Evolutionary conservation across 2,329 filamentous ascomycete species (phyloP).

Genomic region (Cytospora chrysosperma): DNA sequence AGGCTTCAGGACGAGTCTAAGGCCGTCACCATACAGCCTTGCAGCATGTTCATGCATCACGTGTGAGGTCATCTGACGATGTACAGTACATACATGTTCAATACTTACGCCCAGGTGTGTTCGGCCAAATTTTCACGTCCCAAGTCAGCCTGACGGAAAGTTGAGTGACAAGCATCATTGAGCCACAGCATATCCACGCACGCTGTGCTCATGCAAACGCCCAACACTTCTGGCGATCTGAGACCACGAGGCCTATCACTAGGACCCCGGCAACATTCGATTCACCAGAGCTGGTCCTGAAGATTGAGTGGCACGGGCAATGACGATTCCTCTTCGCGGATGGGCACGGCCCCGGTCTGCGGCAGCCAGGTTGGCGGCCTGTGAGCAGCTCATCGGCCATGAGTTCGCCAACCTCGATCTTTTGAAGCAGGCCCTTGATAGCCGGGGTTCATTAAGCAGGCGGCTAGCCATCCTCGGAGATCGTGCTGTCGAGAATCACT

Average conservation of each 20-base stretch:
- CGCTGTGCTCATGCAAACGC: not conserved
- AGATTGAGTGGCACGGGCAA: no score
- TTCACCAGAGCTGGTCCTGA: no score
- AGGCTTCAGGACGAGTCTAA: no score
- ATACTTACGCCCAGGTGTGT: not conserved
- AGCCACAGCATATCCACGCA: not conserved
- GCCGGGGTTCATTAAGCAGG: not conserved
- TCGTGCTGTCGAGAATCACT: not conserved
- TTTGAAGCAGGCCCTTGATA: not conserved
- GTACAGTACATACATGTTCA: not conserved
- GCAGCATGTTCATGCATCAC: not conserved
- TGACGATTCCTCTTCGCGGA: not conserved
- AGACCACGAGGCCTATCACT: not conserved
- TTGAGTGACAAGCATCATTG: no score
- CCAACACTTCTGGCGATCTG: not conserved
- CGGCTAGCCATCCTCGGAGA: not conserved
- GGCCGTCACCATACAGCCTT: not conserved
- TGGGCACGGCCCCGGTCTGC: not conserved
- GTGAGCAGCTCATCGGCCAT: constrained; percentile 2
- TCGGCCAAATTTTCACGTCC: no score
- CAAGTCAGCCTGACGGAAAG: no score
- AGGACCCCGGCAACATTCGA: no score
- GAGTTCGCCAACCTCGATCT: not conserved
- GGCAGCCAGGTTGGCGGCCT: not conserved
- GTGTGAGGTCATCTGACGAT: not conserved